These are phyloP conservation scores for Saccharum spontaneum DNA, from an alignment of 176 grass and related monocot genomes.

Conservation along the genomic window DNA sequence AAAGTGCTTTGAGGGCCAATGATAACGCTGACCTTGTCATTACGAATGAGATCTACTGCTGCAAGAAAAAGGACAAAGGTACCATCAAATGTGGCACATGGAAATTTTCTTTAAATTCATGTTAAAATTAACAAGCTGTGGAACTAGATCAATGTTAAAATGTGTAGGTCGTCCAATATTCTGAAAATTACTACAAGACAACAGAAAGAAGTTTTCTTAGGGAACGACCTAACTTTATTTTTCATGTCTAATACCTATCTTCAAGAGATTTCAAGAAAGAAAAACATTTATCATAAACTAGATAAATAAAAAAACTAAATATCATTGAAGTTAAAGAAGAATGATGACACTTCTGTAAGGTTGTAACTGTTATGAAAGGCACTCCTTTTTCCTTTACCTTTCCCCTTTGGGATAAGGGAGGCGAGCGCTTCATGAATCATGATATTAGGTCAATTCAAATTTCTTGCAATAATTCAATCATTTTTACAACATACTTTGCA, in stretches of 20 bases:
- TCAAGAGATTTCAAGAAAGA: background rate
- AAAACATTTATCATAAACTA: background rate
- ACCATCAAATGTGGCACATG: background rate
- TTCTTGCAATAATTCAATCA: too few species aligned
- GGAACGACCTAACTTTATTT: background rate
- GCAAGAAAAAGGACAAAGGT: slow-evolving; percentile 6
- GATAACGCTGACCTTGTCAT: slow-evolving; percentile 40
- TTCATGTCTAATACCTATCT: background rate
- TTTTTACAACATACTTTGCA: too few species aligned
- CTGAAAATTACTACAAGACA: background rate
- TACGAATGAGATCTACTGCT: slow-evolving; percentile 51
- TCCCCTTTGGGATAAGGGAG: background rate
- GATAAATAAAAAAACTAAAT: background rate
- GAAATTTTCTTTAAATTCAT: background rate
- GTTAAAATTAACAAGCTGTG: background rate
- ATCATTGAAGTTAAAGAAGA: background rate
- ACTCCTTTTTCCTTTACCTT: background rate
- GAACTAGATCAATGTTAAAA: background rate
- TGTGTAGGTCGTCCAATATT: background rate
- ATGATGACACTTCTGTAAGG: background rate
- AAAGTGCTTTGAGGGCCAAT: slow-evolving; percentile 45
- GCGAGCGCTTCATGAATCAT: too few species aligned
- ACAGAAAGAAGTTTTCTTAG: background rate
- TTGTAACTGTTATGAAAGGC: too few species aligned
- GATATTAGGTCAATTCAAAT: too few species aligned